Evolutionary conservation across 75 land plant genomes (phyloP), one percentile per base, ranked within the genome.

Genomic region (Sequoiadendron giganteum): DNA sequence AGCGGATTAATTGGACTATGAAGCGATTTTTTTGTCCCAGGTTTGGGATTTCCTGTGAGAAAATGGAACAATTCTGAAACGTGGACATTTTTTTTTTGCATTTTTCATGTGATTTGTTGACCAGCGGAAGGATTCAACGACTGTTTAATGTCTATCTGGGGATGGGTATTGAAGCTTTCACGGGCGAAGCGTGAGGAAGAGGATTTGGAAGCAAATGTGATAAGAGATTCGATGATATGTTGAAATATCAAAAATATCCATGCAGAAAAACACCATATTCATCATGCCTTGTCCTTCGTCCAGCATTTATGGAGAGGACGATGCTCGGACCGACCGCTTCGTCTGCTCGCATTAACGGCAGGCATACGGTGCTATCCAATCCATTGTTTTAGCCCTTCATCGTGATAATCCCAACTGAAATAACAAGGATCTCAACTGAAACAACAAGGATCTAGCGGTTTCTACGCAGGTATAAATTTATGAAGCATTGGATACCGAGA

Each of bases 151-250:
- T 5, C 43, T n/a, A 30, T 11, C 38, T 82, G 84, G 49, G n/a
- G 32, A 79, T 47, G 47, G 15, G 14, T 47, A 42, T 28, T 1
- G 70, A 65, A 25, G 38, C 34, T 28, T 47, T 82, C 84, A 82
- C 84, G 84, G 48, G 84, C 47, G 54, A 47, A n/a, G 48, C 84
- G 84, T 82, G 54, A n/a, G 34, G 84, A 30, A 25, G 32, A 82
- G 82, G 43, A 79, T 82, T 28, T 10, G 49, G 84, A 47, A 49
- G 84, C 54, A 13, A 45, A 47, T 45, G 84, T 40, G 45, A 79
- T 39, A 42, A n/a, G 21, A 3, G 9, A 49, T 47, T 45, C 1
- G 7, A 28, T 21, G 25, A 28, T 21, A 73, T 11, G 10, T 30
- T 72, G 36, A 30, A 30, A 30, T 72, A 28, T 72, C 32, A n/a